Conservation (phyloP, 2,329 filamentous ascomycete species). For the Aureobasidium lini region DNA sequence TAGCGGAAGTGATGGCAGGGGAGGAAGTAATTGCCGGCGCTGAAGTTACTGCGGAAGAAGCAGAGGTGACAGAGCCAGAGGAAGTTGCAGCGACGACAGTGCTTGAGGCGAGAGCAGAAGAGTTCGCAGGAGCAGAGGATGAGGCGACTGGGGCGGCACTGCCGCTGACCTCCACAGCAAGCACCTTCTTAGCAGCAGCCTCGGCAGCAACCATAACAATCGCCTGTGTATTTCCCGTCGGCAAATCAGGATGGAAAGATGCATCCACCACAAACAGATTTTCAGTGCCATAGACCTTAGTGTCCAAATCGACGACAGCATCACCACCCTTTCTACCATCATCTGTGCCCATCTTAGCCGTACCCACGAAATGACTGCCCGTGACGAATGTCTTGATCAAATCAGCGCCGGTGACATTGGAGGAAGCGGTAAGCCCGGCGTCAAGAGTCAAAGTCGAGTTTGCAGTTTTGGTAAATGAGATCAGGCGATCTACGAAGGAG, state of each 20-base stretch:
- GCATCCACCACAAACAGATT: conserved; percentile 48
- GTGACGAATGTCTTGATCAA: conserved; percentile 14
- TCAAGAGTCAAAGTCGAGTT: conserved; percentile 32
- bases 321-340: conserved; percentile 49
- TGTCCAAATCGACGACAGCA: conserved; percentile 55
- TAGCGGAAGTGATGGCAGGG: background rate
- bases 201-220: conserved; percentile 57
- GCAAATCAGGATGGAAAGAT: conserved; percentile 58
- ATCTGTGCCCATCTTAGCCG: conserved; percentile 53
- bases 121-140: too few species aligned
- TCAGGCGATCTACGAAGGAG: conserved; percentile 40
- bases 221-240: conserved; percentile 58
- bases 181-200: conserved; percentile 44
- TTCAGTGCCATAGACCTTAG: conserved; percentile 48
- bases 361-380: conserved; percentile 39
- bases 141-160: conserved; percentile 16
- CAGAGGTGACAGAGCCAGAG: too few species aligned
- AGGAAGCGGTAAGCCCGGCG: conserved; percentile 22
- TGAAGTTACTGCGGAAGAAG: background rate
- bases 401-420: conserved; percentile 2
- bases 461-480: conserved; percentile 35
- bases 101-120: too few species aligned
- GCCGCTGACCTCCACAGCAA: background rate
- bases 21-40: background rate
- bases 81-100: too few species aligned